Percentiles rank a stretch among this genome's conserved stretches.
Conservation (phyloP, 2,329 filamentous ascomycete species). For the Monosporascus sp. region DNA sequence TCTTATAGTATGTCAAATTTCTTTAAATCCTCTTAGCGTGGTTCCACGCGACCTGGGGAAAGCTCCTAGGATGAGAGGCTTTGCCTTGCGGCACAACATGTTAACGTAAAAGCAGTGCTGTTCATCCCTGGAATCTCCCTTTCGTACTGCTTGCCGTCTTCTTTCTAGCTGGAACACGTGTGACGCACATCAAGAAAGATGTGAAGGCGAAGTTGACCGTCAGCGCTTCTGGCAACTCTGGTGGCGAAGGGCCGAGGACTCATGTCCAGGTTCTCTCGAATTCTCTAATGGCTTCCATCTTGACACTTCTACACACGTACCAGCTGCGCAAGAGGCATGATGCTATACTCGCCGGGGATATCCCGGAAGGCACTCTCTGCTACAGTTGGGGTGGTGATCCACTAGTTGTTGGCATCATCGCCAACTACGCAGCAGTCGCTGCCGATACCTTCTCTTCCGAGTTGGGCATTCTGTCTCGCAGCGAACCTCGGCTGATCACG, state of each 20-base stretch:
- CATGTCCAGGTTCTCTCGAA: constrained; percentile 89
- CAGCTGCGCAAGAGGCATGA: constrained; percentile 48
- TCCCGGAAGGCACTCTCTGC: constrained; percentile 39
- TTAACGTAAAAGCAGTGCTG: constrained; percentile 36
- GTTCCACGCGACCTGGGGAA: neutral
- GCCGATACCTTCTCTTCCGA: constrained; percentile 95
- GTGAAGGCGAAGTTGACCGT: constrained; percentile 79
- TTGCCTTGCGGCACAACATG: neutral
- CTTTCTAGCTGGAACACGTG: constrained; percentile 78
- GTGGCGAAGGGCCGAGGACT: constrained; percentile 77
- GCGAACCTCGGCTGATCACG: constrained; percentile 78
- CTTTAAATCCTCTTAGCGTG: neutral
- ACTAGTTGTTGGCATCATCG: constrained; percentile 60
- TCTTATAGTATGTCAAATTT: neutral
- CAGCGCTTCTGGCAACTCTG: constrained; percentile 64
- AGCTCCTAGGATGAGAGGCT: neutral
- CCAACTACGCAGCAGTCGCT: constrained; percentile 85
- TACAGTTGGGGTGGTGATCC: constrained; percentile 59
- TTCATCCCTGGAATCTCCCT: constrained; percentile 94
- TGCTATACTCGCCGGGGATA: constrained; percentile 29
- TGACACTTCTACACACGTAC: constrained; percentile 54
- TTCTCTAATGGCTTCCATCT: constrained; percentile 69
- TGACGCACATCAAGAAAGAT: constrained; percentile 84
- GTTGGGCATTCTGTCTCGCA: constrained; percentile 79
- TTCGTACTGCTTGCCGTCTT: constrained; percentile 79